phyloP scores from a whole-genome alignment of 176 grass and related monocot genomes.

The Eleusine coracana region DNA sequence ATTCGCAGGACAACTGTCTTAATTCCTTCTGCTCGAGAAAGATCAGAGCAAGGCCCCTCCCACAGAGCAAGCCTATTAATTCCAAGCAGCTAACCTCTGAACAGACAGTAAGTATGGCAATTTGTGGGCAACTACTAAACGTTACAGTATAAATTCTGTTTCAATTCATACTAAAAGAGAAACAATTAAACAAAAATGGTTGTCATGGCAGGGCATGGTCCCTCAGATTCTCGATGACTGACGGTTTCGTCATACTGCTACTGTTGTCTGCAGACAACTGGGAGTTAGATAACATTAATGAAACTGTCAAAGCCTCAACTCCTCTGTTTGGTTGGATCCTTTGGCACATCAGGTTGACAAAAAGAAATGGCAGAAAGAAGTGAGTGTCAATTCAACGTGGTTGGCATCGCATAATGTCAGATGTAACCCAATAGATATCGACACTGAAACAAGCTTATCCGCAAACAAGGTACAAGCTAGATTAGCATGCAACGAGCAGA shows the following conservation, averaged over 20 bases:
- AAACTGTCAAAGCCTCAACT: not conserved
- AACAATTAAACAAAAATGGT: not conserved
- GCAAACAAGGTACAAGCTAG: not conserved
- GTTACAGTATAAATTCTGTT: not conserved
- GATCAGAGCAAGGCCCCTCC: constrained; percentile 7
- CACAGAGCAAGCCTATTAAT: constrained; percentile 29
- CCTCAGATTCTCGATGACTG: not conserved
- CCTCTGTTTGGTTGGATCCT: not conserved
- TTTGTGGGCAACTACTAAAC: not conserved
- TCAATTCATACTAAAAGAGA: not conserved
- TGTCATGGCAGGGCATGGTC: not conserved
- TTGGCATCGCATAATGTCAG: not conserved
- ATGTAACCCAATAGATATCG: not conserved
- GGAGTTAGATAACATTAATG: not conserved
- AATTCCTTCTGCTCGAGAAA: not conserved
- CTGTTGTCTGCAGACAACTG: not conserved
- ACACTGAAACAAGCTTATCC: not conserved
- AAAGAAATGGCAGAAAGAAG: not conserved
- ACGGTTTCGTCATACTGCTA: not conserved
- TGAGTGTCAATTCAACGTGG: constrained; percentile 14
- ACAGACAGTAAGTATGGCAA: not conserved
- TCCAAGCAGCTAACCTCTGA: constrained; percentile 27
- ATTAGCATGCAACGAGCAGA: not conserved
- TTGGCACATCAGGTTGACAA: constrained; percentile 2
- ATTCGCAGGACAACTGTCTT: not conserved